Percentiles rank a stretch among this genome's conserved stretches.
Conservation (phyloP, 805 yeast species). For the Sugiyamaella americana region DNA sequence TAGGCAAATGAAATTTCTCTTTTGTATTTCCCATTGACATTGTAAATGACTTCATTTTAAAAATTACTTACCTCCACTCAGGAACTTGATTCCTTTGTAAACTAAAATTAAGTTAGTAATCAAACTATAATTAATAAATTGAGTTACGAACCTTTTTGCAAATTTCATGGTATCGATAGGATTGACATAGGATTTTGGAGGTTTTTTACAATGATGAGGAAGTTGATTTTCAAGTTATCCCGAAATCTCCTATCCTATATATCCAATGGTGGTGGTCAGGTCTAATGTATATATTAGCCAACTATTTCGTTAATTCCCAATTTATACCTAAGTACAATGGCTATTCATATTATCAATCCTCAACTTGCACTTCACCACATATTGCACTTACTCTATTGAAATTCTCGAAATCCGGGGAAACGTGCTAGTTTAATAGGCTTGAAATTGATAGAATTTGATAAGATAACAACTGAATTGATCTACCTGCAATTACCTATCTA, state of each 20-base stretch:
- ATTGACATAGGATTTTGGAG: not conserved
- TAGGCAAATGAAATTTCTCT: conserved; percentile 1
- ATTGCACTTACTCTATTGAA: no score
- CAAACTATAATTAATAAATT: not conserved
- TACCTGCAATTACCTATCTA: no score
- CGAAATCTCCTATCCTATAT: not conserved
- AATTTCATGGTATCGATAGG: not conserved
- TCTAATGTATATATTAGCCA: no score
- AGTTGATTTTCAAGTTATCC: not conserved
- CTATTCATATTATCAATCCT: no score
- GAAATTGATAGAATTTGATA: no score
- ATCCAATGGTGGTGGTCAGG: not conserved
- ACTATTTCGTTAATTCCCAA: no score
- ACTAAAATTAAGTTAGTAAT: conserved; percentile 19
- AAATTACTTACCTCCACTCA: conserved; percentile 60
- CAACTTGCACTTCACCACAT: no score
- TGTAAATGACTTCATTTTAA: conserved; percentile 1
- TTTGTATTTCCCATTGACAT: not conserved
- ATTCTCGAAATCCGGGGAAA: no score
- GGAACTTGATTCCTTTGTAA: conserved; percentile 83
- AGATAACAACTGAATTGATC: no score
- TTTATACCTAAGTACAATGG: no score
- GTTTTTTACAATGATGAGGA: not conserved
- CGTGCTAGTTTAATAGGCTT: no score
- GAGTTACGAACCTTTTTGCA: not conserved